These are phyloP conservation scores for Colletotrichum lini DNA, from an alignment of 2,329 filamentous ascomycete species.

Conservation along the genomic window DNA sequence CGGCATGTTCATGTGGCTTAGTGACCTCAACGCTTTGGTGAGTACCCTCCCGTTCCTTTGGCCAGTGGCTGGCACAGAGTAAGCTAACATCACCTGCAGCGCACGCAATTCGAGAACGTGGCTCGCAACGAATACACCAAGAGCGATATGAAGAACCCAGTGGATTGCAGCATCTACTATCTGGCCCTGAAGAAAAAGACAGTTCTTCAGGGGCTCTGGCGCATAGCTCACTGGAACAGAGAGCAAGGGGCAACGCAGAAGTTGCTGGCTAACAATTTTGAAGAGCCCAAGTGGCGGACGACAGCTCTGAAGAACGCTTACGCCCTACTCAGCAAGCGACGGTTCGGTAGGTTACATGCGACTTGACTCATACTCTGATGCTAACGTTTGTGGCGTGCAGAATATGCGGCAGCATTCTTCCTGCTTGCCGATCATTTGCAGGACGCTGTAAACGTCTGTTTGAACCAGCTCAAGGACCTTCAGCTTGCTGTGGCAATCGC, in stretches of 20 bases:
- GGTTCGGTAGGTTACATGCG: slow-evolving; percentile 76
- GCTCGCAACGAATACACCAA: slow-evolving; percentile 95
- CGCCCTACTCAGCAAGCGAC: slow-evolving; percentile 88
- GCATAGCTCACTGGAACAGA: slow-evolving; percentile 90
- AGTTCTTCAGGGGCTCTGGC: slow-evolving; percentile 91
- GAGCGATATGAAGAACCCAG: slow-evolving; percentile 87
- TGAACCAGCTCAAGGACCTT: slow-evolving; percentile 88
- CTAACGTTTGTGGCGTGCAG: slow-evolving; percentile 67
- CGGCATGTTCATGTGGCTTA: slow-evolving; percentile 96
- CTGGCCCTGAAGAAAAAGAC: slow-evolving; percentile 92
- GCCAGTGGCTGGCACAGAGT: neutral
- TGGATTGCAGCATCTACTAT: slow-evolving; percentile 93
- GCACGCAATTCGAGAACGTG: slow-evolving; percentile 87
- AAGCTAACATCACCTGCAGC: slow-evolving; percentile 58
- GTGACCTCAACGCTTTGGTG: slow-evolving; percentile 82
- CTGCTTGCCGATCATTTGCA: slow-evolving; percentile 87
- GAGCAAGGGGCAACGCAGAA: slow-evolving; percentile 87
- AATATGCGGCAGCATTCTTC: slow-evolving; percentile 97
- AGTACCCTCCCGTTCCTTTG: slow-evolving; percentile 49
- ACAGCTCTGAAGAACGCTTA: slow-evolving; percentile 97
- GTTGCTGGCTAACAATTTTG: slow-evolving; percentile 91
- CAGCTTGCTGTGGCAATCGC: slow-evolving; percentile 92
- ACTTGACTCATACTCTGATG: neutral
- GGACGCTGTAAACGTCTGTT: slow-evolving; percentile 88
- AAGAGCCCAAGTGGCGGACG: slow-evolving; percentile 87